A percentile compares a stretch with the other conserved stretches of the same genome.
These are phyloP conservation scores for Torulaspora pretoriensis DNA, from an alignment of 1,139 yeast species.

Conservation along the genomic window DNA sequence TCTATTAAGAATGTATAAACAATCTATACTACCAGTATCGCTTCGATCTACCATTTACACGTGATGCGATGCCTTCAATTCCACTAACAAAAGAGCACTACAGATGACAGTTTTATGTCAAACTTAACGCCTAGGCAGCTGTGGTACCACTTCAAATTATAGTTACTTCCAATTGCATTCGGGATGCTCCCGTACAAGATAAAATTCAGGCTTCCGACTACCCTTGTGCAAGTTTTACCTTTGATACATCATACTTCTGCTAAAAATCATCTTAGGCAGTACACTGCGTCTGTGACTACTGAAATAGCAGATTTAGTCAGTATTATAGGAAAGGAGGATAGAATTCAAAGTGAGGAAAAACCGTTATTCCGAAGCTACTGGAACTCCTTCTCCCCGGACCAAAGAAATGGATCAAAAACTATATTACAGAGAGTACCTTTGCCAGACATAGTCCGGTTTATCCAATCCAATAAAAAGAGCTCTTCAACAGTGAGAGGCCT, in stretches of 20 bases:
- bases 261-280: background rate
- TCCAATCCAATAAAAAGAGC: slow-evolving; percentile 2
- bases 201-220: background rate
- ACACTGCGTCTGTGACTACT: background rate
- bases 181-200: no score
- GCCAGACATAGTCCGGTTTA: slow-evolving; percentile 2
- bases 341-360: slow-evolving; percentile 4
- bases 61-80: background rate
- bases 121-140: no score
- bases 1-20: slow-evolving; percentile 1
- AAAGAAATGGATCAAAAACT: background rate
- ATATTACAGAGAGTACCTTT: slow-evolving; percentile 6
- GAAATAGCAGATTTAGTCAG: background rate
- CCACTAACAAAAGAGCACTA: background rate
- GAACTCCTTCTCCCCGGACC: slow-evolving; percentile 2
- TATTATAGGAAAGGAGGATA: background rate
- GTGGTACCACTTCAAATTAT: no score
- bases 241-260: background rate
- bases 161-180: no score
- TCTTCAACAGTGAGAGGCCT: slow-evolving; percentile 21
- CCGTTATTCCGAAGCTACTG: slow-evolving; percentile 9
- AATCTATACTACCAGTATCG: background rate
- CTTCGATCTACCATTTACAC: background rate
- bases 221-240: background rate
- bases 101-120: no score